Evolutionary conservation across 352 stramenopile genomes (phyloP), one percentile per base, ranked within the genome.

Genomic region (Phytophthora nicotianae): DNA sequence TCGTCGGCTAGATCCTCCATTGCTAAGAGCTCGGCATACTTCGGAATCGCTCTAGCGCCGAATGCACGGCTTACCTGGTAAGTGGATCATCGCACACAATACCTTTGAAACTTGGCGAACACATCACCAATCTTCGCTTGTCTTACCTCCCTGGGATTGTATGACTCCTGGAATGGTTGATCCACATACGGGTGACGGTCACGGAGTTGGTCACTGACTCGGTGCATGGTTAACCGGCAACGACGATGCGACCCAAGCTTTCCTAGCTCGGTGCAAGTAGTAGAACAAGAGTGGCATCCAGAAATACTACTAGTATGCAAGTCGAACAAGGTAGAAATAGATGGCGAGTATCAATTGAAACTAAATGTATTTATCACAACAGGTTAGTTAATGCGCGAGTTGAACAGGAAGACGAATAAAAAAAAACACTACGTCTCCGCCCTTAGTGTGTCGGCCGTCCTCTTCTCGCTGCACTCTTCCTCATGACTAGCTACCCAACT

Each of bases 101-200:
- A 19, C 16, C 46, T 40, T 2, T 52, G 7, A 42, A 17, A 16
- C 9, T 21, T 27, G 19, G 3, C 7, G 14, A 51, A 8, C 14
- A 51, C 1, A 40, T 7, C 13, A 21, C 7, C n/a, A 7, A 43
- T 19, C 48, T 53, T 42, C 24, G 20, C 8, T 20, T 49, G 24
- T n/a, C 20, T 11, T 11, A 85, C 77, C 55, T 89, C 79, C 24
- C 75, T 75, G 1, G 77, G 49, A 51, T 87, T 73, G 54, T 85
- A 82, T 1, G 79, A 83, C 41, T 89, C 79, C 20, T 65, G 63
- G 62, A 91, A 91, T 6, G 67, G 51, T 38, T 68, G 57, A 58
- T 89, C 82, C 27, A 68, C 55, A 61, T 88, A 89, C 38, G 79
- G 79, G 17, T 89, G 76, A 23, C 79, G 77, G 35, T 89, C 79